Conservation (phyloP, 257 asterid genomes). For the Solanum stenotomum region DNA sequence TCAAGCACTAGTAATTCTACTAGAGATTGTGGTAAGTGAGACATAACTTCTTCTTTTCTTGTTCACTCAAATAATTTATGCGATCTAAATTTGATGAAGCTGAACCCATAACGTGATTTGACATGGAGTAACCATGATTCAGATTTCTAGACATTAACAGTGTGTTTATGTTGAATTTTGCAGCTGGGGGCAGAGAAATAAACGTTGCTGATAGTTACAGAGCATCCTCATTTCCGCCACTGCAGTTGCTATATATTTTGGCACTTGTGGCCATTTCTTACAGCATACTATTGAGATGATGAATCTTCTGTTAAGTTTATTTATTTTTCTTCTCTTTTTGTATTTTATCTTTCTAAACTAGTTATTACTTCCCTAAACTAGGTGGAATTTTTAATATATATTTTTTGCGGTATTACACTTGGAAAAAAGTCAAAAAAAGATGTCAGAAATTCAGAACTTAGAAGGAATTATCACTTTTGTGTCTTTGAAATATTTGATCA, state of each 20-base stretch:
- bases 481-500: too few relatives aligned
- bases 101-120: not conserved
- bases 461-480: too few relatives aligned
- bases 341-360: not conserved
- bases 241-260: not conserved
- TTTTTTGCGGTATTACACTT: too few relatives aligned
- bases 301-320: not conserved
- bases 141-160: not conserved
- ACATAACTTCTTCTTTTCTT: not conserved
- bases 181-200: not conserved
- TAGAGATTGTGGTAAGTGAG: constrained; percentile 56
- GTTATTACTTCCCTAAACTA: not conserved
- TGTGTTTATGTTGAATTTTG: not conserved
- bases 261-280: not conserved
- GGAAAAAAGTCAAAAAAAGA: too few relatives aligned
- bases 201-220: not conserved
- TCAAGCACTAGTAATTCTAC: constrained; percentile 48
- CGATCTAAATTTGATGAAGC: not conserved
- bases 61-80: not conserved
- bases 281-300: not conserved
- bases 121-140: not conserved
- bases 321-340: not conserved
- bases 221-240: not conserved
- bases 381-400: too few relatives aligned
- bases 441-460: too few relatives aligned